Base-by-base conservation (phyloP, 2,329 filamentous ascomycete species). In the Triangularia verruculosa region DNA sequence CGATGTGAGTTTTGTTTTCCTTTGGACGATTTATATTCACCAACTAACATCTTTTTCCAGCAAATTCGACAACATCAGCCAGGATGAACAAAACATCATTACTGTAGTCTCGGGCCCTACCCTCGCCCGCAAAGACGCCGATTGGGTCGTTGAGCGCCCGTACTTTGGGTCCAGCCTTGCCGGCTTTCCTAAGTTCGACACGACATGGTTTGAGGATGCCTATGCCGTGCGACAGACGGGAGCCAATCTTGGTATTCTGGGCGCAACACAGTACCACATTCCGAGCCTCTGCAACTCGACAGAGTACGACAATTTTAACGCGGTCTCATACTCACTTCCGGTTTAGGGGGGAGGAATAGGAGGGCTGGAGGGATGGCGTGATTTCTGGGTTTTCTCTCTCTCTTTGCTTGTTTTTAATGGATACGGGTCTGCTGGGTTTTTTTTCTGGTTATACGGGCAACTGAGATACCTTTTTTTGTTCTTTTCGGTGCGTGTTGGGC, bases 81-180 rank as follows among this genome's bases (percentile, higher is more conserved):
- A 67, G 32, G 52, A 32, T 4, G 24, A 59, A 15, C 57, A 56
- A 51, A 66, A 68, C 60, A 64, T 61, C 11, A 61, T 71, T 13
- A 62, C 9, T 0, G 30, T 70, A 32, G 22, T 20, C 0, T 17
- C 15, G 15, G 71, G 71, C 17, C 53, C 68, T 0, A 47, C 67
- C 2, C 66, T 72, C 1, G 67, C 59, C 1, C 67, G 71, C 2
- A 57, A 69, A 17, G 63, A 72, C 57, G 69, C 68, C n/a, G 71
- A 72, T 64, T 72, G 68, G 67, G 66, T 72, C n/a, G 62, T 72
- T 9, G 71, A 72, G 63, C 64, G 69, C 11, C 71, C 71, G 8
- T 61, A 63, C 59, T 68, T 66, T 61, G 67, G 68, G 22, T 13
- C 28, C 13, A 43, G 63, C 3, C 64, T 68, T 1, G 64, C 67